phyloP scores from a whole-genome alignment of 495 filamentous ascomycete species.

The Lasiosphaeriaceae sp. region DNA sequence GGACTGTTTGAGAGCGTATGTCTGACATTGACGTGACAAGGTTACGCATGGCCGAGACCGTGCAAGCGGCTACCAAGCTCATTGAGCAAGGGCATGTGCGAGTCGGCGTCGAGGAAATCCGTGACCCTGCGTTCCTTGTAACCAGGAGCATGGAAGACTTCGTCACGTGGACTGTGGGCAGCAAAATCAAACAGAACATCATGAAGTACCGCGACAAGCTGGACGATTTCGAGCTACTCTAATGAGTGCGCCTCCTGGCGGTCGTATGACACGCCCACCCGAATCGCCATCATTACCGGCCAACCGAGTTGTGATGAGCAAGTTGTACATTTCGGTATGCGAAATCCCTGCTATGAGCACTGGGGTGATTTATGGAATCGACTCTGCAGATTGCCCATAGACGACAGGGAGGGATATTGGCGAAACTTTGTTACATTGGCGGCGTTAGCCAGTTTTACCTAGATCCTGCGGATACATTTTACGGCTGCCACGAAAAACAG shows the following conservation, averaged over 20 bases:
- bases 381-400: too few relatives aligned
- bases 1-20: background rate
- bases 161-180: constrained; percentile 92
- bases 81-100: constrained; percentile 95
- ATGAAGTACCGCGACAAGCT: constrained; percentile 90
- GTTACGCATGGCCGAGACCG: constrained; percentile 82
- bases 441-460: too few relatives aligned
- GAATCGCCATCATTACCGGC: background rate
- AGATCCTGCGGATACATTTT: too few relatives aligned
- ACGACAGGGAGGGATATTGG: too few relatives aligned
- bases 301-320: background rate
- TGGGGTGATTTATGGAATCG: too few relatives aligned
- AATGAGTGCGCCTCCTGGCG: background rate
- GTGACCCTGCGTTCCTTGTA: constrained; percentile 75
- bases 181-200: constrained; percentile 94
- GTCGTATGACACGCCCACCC: too few relatives aligned
- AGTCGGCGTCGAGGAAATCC: constrained; percentile 86
- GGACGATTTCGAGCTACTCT: constrained; percentile 94
- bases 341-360: too few relatives aligned
- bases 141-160: constrained; percentile 90
- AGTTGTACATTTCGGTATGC: too few relatives aligned
- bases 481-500: too few relatives aligned
- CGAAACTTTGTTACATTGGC: too few relatives aligned
- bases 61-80: constrained; percentile 76
- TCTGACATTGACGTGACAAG: constrained; percentile 24